Base-by-base conservation (phyloP, 345 rosid species). In the Melastoma malabathricum region DNA sequence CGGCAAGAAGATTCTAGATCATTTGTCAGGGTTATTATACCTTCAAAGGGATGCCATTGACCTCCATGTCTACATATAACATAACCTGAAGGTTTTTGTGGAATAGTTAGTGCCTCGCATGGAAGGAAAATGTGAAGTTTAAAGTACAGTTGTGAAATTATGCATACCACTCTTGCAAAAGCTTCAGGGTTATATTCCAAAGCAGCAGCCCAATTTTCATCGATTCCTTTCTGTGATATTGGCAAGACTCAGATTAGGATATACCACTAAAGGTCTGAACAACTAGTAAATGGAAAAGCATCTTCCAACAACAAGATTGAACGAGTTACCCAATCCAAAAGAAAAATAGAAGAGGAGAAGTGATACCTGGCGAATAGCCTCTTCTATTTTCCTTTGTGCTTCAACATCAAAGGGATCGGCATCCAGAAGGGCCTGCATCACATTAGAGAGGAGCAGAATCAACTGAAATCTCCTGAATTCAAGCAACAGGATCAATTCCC, bases 151-250 rank as follows among this genome's bases (percentile, higher is more conserved):
- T 43, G 50, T 13, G 5, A 22, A 12, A 69, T 68, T 54, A 57
- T 57, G 72, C 90, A 46, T 82, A 92, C 98, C 93, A 92, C 98
- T 69, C 97, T 74, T 44, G 96, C 98, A 75, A 92, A 92, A 72
- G 80, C 95, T 75, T 92, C 98, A 55, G 97, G 98, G 57, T 92
- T 87, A 69, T 92, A 51, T 67, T 92, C 97, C 71, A 92, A 72
- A 54, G 97, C 97, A 68, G 98, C 98, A 70, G 77, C 98, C 98
- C 97, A 82, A 54, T 92, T 92, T 72, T 92, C 98, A 75, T 92
- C 98, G 60, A 92, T 92, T 60, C 98, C 98, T 82, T 84, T 87
- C 98, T 92, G 87, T 63, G 29, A 44, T 15, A 27, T 18, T 38
- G 41, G 15, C 18, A 44, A 52, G 34, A 17, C 22, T 17, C n/a